phyloP scores from a whole-genome alignment of 2,329 filamentous ascomycete genomes.

The Venturia asperata region DNA sequence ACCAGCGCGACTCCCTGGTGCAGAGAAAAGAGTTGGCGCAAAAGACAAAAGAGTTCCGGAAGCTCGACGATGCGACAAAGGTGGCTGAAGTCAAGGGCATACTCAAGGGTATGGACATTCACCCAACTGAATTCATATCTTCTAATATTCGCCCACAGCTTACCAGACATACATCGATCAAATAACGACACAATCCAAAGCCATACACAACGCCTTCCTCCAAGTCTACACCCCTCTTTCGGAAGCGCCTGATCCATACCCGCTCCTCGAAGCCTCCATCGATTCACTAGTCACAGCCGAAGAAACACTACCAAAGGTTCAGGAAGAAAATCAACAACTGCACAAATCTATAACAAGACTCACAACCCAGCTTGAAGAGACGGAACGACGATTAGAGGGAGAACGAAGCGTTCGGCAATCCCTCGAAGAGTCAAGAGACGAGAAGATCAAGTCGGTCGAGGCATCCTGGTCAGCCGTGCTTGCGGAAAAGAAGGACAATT shows the following conservation, averaged over 20 bases:
- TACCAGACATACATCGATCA: constrained; percentile 98
- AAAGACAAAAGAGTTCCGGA: constrained; percentile 96
- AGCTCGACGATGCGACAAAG: constrained; percentile 83
- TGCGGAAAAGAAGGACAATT: constrained; percentile 92
- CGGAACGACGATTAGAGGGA: constrained; percentile 69
- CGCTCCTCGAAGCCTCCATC: constrained; percentile 89
- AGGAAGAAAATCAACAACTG: constrained; percentile 81
- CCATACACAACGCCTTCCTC: constrained; percentile 85
- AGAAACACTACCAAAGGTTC: constrained; percentile 83
- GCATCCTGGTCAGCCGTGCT: constrained; percentile 82
- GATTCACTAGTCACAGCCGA: constrained; percentile 88
- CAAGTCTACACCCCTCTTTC: constrained; percentile 89
- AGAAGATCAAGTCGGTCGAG: constrained; percentile 81
- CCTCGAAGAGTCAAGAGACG: constrained; percentile 69
- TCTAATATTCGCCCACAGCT: constrained; percentile 46
- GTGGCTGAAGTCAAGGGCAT: constrained; percentile 81
- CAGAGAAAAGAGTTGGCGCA: constrained; percentile 97
- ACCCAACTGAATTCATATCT: not conserved
- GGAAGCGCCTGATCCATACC: constrained; percentile 94
- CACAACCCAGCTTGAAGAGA: constrained; percentile 73
- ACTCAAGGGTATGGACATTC: constrained; percentile 60
- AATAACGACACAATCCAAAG: constrained; percentile 90
- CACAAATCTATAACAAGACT: constrained; percentile 69
- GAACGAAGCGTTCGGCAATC: constrained; percentile 67
- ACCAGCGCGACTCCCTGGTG: constrained; percentile 90